Percentiles rank a stretch among this genome's conserved stretches.
Evolutionary conservation across 495 filamentous ascomycete species (phyloP).

Genomic region (Tuber magnatum): DNA sequence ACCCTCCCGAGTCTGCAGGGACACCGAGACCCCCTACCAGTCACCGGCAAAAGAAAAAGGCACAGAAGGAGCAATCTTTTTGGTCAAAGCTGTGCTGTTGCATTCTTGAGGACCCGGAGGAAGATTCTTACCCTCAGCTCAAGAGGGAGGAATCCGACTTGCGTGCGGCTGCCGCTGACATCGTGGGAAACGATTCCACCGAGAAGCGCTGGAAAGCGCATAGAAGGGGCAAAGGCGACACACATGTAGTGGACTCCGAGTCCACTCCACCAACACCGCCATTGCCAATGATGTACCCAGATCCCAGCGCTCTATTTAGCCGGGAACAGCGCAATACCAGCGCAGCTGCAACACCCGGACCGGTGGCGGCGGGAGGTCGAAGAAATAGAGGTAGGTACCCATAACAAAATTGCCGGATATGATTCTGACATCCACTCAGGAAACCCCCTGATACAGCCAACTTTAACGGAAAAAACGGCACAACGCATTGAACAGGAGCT

Average conservation of each 20-base stretch:
- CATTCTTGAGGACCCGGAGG: conserved; percentile 4
- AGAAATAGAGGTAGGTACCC: not conserved
- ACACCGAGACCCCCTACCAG: conserved; percentile 30
- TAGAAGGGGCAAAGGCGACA: conserved; percentile 15
- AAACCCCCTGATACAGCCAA: conserved; percentile 52
- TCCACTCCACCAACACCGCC: conserved; percentile 37
- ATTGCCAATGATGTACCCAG: conserved; percentile 40
- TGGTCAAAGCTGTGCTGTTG: conserved; percentile 25
- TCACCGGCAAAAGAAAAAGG: conserved; percentile 11
- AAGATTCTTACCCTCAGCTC: conserved; percentile 6
- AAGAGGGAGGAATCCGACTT: conserved; percentile 32
- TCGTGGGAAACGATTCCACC: conserved; percentile 19
- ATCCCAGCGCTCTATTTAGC: conserved; percentile 12
- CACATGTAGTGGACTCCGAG: conserved; percentile 19
- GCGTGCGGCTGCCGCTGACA: conserved; percentile 26
- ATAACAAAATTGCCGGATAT: conserved; percentile 11
- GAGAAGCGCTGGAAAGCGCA: conserved; percentile 5
- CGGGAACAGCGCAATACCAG: not conserved
- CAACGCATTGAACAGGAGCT: conserved; percentile 53
- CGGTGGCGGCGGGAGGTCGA: conserved; percentile 23
- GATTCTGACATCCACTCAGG: conserved; percentile 40
- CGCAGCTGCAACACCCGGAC: conserved; percentile 36
- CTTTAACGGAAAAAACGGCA: conserved; percentile 57
- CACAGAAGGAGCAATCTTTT: conserved; percentile 16
- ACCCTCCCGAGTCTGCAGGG: conserved; percentile 10